Evolutionary conservation across 768 basidiomycete species (phyloP).

Genomic region (Naematelia encephala): DNA sequence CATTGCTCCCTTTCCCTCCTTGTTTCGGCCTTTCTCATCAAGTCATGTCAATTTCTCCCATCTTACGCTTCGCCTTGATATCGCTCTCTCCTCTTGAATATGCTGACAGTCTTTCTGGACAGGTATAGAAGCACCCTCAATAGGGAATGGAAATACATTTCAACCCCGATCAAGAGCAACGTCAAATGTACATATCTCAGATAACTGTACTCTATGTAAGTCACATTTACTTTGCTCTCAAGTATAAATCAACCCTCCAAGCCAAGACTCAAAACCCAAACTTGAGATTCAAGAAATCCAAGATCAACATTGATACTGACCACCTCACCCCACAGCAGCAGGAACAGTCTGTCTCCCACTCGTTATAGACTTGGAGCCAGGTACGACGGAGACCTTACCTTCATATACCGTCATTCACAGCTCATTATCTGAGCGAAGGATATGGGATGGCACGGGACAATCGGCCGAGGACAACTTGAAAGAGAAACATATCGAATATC

Average conservation of each 20-base stretch:
- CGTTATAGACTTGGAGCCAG: neutral
- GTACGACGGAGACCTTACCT: conserved; percentile 64
- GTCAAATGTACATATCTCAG: conserved; percentile 72
- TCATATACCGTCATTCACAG: conserved; percentile 85
- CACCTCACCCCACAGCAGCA: conserved; percentile 12
- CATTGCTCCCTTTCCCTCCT: no score
- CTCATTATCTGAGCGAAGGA: conserved; percentile 62
- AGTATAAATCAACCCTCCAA: neutral
- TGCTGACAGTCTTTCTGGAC: conserved; percentile 1
- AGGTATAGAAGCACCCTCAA: conserved; percentile 82
- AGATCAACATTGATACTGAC: no score
- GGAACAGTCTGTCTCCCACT: conserved; percentile 18
- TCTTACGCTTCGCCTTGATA: neutral
- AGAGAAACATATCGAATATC: conserved; percentile 83
- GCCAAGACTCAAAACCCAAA: neutral
- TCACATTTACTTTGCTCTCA: neutral
- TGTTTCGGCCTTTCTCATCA: neutral
- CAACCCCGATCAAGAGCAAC: conserved; percentile 79
- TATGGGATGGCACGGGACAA: conserved; percentile 81
- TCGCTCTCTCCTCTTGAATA: neutral
- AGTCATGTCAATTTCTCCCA: neutral
- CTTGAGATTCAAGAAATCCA: neutral
- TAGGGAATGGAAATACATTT: conserved; percentile 83
- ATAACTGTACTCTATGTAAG: conserved; percentile 73
- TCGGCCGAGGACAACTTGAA: conserved; percentile 78